A percentile compares a stretch with the other conserved stretches of the same genome.
Conservation (phyloP, 495 filamentous ascomycete genomes). For the Glarea lozoyensis region DNA sequence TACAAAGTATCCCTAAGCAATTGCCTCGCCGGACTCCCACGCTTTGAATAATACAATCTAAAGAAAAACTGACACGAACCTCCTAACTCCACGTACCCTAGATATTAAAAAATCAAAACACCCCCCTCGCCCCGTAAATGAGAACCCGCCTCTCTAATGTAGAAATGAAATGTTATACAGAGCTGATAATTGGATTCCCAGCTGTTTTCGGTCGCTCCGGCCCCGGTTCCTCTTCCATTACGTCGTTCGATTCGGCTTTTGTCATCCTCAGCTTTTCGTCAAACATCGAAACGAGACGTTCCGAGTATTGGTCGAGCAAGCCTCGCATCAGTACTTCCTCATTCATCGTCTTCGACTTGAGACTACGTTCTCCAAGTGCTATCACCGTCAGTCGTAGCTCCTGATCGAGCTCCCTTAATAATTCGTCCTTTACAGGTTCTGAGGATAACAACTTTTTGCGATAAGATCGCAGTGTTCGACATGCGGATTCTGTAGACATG, state of each 20-base stretch:
- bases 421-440: slow-evolving; percentile 52
- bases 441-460: slow-evolving; percentile 68
- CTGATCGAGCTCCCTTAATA: slow-evolving; percentile 64
- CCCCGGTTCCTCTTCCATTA: neutral
- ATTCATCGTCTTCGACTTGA: slow-evolving; percentile 39
- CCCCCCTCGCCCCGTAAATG: neutral
- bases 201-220: slow-evolving; percentile 19
- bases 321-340: slow-evolving; percentile 52
- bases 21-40: neutral
- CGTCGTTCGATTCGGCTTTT: slow-evolving; percentile 9
- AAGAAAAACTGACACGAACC: neutral
- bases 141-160: neutral
- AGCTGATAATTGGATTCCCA: slow-evolving; percentile 3
- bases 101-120: neutral
- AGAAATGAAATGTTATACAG: neutral
- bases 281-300: slow-evolving; percentile 57
- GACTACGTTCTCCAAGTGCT: slow-evolving; percentile 52
- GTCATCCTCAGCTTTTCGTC: slow-evolving; percentile 54
- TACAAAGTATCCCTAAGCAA: too few relatives aligned
- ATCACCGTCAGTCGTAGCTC: slow-evolving; percentile 70
- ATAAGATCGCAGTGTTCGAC: slow-evolving; percentile 70
- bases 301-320: slow-evolving; percentile 63
- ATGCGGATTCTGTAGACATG: slow-evolving; percentile 71
- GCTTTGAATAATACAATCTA: neutral
- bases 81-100: neutral